These are phyloP conservation scores for Hemileia vastatrix DNA, from an alignment of 1,284 basidiomycete species.

Conservation along the genomic window DNA sequence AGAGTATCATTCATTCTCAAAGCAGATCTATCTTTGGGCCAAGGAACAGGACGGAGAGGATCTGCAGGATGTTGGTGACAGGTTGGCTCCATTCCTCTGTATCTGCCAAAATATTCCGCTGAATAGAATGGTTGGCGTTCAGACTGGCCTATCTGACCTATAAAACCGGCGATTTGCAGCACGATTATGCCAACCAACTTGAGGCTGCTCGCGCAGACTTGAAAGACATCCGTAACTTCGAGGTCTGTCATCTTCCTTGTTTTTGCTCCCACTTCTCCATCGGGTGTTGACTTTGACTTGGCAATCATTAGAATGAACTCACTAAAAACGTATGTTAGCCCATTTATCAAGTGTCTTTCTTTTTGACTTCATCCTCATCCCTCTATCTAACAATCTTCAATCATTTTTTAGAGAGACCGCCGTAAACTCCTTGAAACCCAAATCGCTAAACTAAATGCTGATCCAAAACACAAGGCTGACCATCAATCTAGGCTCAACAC, in stretches of 20 bases:
- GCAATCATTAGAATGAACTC: too few relatives aligned
- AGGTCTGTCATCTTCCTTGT: not conserved
- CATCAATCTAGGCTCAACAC: conserved; percentile 24
- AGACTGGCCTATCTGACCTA: conserved; percentile 32
- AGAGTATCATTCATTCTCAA: conserved; percentile 22
- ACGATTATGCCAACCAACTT: conserved; percentile 3
- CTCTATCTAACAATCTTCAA: not conserved
- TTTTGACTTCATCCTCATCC: not conserved
- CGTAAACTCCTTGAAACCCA: conserved; percentile 18
- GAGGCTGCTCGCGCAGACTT: conserved; percentile 13
- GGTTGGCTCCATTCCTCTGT: too few relatives aligned
- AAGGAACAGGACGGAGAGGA: conserved; percentile 26
- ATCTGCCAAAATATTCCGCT: too few relatives aligned
- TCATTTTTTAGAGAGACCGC: conserved; percentile 20
- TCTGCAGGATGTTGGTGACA: conserved; percentile 27
- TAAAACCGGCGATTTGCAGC: conserved; percentile 28
- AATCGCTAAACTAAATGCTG: conserved; percentile 22
- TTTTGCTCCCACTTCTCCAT: too few relatives aligned
- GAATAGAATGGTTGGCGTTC: too few relatives aligned
- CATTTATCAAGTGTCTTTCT: too few relatives aligned
- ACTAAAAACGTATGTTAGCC: too few relatives aligned
- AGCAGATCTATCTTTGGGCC: conserved; percentile 25
- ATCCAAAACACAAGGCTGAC: conserved; percentile 22
- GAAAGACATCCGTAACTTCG: conserved; percentile 16
- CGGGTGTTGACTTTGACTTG: too few relatives aligned